These are phyloP conservation scores for Schizonepeta tenuifolia DNA, from an alignment of 257 asterid genomes.

Conservation along the genomic window DNA sequence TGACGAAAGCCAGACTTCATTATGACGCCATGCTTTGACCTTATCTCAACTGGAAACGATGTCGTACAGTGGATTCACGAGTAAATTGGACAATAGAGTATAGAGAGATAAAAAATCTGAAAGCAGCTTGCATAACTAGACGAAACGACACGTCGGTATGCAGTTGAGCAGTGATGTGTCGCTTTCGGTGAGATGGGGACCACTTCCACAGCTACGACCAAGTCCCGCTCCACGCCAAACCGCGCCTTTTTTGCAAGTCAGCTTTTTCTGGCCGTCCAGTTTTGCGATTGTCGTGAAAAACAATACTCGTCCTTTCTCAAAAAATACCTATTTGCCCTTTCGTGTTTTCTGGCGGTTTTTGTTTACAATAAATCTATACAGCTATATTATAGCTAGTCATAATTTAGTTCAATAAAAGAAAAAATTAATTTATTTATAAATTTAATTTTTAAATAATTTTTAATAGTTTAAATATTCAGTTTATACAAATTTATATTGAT, in stretches of 20 bases:
- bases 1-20: slow-evolving; percentile 33
- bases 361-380: too few relatives aligned
- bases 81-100: not conserved
- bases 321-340: slow-evolving; percentile 22
- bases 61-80: slow-evolving; percentile 33
- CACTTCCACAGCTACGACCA: slow-evolving; percentile 33
- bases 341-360: not conserved
- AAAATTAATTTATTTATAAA: too few relatives aligned
- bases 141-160: slow-evolving; percentile 36
- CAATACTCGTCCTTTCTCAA: not conserved
- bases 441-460: too few relatives aligned
- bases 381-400: too few relatives aligned
- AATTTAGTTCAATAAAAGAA: too few relatives aligned
- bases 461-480: too few relatives aligned
- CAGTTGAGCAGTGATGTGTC: slow-evolving; percentile 38
- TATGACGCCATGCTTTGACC: slow-evolving; percentile 23
- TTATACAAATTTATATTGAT: too few relatives aligned
- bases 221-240: slow-evolving; percentile 54
- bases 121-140: not conserved
- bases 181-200: slow-evolving; percentile 26
- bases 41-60: not conserved
- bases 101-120: not conserved
- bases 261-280: slow-evolving; percentile 16
- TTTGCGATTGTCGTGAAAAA: not conserved
- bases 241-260: slow-evolving; percentile 46